These are phyloP conservation scores for Decorospora gaudefroyi DNA, from an alignment of 2,329 filamentous ascomycete species.

Conservation along the genomic window DNA sequence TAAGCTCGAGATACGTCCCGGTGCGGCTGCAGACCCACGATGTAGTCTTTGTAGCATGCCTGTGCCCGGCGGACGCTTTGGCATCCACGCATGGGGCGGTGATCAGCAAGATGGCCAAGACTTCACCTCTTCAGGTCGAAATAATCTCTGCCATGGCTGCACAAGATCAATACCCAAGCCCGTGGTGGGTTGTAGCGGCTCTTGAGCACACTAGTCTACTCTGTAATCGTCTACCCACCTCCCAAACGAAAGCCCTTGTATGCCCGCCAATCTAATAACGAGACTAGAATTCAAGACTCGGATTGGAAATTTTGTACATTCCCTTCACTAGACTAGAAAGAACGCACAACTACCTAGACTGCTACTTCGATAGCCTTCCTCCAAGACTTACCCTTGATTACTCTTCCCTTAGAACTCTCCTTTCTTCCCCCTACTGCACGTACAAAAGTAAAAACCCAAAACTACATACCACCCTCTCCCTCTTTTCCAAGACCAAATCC, in stretches of 20 bases:
- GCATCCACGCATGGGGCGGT: conserved; percentile 64
- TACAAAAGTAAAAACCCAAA: too few relatives aligned
- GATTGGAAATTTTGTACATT: too few relatives aligned
- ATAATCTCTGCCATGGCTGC: conserved; percentile 72
- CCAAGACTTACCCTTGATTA: too few relatives aligned
- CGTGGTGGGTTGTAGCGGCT: neutral
- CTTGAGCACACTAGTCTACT: conserved; percentile 1
- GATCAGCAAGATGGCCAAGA: conserved; percentile 54
- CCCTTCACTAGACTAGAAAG: too few relatives aligned
- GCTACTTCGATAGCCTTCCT: too few relatives aligned
- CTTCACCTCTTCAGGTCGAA: conserved; percentile 26
- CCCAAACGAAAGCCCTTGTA: neutral
- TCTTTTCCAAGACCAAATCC: neutral
- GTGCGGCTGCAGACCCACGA: conserved; percentile 22
- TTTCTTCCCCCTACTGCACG: too few relatives aligned
- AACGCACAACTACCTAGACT: too few relatives aligned
- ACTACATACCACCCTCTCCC: neutral
- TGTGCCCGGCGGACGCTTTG: conserved; percentile 65
- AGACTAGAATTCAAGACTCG: too few relatives aligned
- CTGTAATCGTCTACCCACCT: rapidly evolving
- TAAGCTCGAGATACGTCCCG: conserved; percentile 66
- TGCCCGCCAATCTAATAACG: too few relatives aligned
- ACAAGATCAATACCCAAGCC: conserved; percentile 58
- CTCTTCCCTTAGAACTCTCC: too few relatives aligned
- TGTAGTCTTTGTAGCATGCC: conserved; percentile 74